A percentile compares a stretch with the other conserved stretches of the same genome.
These are phyloP conservation scores for Plasmodium reichenowi DNA, from an alignment of 169 alveolate species.

Conservation along the genomic window DNA sequence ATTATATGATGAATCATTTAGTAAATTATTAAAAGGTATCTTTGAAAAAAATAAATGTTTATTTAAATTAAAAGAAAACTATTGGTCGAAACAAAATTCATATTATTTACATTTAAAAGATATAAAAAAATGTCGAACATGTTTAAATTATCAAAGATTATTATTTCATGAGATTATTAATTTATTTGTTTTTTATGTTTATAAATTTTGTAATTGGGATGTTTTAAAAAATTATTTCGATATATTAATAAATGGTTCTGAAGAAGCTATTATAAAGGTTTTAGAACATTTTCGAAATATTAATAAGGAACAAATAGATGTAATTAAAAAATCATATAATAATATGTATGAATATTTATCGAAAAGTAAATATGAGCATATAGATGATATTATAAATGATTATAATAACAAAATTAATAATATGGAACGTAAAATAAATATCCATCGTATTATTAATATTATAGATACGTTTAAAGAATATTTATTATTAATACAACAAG, in stretches of 20 bases:
- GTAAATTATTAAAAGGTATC: slow-evolving; percentile 3
- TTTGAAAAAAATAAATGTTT: slow-evolving; percentile 31
- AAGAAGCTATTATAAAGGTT: not conserved
- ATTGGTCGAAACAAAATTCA: slow-evolving; percentile 11
- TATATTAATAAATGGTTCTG: slow-evolving; percentile 37
- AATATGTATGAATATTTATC: slow-evolving; percentile 67
- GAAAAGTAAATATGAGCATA: slow-evolving; percentile 22
- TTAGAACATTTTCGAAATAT: slow-evolving; percentile 27
- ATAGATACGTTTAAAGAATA: slow-evolving; percentile 68
- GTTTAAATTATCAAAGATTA: slow-evolving; percentile 24
- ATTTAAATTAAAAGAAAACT: slow-evolving; percentile 39
- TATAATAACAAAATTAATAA: slow-evolving; percentile 45
- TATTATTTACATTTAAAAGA: slow-evolving; percentile 52
- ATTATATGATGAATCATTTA: slow-evolving; percentile 9
- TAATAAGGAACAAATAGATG: slow-evolving; percentile 28
- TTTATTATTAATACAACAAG: slow-evolving; percentile 15
- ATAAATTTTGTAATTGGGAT: slow-evolving; percentile 67
- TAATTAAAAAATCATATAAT: slow-evolving; percentile 28
- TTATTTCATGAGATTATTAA: slow-evolving; percentile 55
- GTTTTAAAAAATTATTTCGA: slow-evolving; percentile 52
- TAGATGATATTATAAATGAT: slow-evolving; percentile 40
- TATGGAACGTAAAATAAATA: slow-evolving; percentile 30
- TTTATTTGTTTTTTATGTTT: slow-evolving; percentile 57
- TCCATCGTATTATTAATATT: slow-evolving; percentile 16
- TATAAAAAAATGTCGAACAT: slow-evolving; percentile 29